Evolutionary conservation across 306 rosid species (phyloP).

Genomic region (Sphenostylis stenocarpa): DNA sequence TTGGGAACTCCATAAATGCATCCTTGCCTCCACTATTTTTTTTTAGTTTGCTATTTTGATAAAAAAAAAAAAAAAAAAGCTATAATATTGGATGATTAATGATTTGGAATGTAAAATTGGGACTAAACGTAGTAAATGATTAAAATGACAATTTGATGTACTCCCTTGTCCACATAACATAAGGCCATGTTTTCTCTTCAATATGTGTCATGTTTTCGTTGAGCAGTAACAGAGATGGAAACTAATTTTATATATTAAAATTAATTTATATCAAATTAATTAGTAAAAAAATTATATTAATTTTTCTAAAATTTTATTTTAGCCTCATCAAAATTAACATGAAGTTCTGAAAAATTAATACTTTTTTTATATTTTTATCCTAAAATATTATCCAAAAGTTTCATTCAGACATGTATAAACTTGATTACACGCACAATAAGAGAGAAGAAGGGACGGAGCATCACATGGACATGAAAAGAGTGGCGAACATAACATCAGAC

Average conservation of each 20-base stretch:
- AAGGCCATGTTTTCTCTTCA: background rate
- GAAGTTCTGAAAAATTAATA: no score
- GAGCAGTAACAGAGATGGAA: no score
- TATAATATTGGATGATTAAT: background rate
- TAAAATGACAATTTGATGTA: background rate
- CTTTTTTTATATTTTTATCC: no score
- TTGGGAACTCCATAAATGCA: conserved; percentile 20
- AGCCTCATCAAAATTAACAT: no score
- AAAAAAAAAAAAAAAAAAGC: background rate
- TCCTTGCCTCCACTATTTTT: conserved; percentile 3
- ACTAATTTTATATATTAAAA: no score
- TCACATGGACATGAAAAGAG: background rate
- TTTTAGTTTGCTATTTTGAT: conserved; percentile 14
- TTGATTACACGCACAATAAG: background rate
- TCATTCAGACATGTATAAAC: background rate
- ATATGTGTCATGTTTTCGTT: no score
- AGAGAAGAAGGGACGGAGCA: background rate
- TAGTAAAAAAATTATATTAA: background rate
- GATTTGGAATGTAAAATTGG: background rate
- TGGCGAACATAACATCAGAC: background rate
- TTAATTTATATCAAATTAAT: no score
- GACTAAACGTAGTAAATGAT: background rate
- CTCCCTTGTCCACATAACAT: background rate
- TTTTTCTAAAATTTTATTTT: no score
- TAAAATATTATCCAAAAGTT: no score